These are phyloP conservation scores for Cladorrhinum samala DNA, from an alignment of 495 filamentous ascomycete species.

Conservation along the genomic window DNA sequence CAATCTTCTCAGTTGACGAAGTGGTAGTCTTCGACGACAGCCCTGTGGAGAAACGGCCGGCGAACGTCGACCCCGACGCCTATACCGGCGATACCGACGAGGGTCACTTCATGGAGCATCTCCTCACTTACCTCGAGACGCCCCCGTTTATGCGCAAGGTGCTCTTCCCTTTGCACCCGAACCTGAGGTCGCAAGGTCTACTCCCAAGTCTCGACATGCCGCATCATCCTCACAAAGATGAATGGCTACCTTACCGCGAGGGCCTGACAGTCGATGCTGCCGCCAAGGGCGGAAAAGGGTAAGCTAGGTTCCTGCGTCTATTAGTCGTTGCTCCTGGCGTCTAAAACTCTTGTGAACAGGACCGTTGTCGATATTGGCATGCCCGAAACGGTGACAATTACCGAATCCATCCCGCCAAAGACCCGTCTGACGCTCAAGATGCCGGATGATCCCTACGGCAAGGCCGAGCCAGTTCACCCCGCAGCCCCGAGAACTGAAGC, in stretches of 20 bases:
- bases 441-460: constrained; percentile 30
- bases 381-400: constrained; percentile 45
- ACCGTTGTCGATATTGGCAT: constrained; percentile 59
- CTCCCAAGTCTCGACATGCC: constrained; percentile 71
- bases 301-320: background rate
- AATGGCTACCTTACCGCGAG: constrained; percentile 66
- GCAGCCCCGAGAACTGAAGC: constrained; percentile 55
- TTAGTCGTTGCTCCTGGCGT: background rate
- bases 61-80: constrained; percentile 37
- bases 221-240: constrained; percentile 59
- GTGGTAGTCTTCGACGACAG: constrained; percentile 67
- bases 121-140: constrained; percentile 68
- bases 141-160: constrained; percentile 64
- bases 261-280: constrained; percentile 49
- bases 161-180: constrained; percentile 66
- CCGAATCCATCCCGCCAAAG: constrained; percentile 47
- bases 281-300: constrained; percentile 34
- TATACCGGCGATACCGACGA: constrained; percentile 63
- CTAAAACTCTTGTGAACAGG: constrained; percentile 13
- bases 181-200: constrained; percentile 56
- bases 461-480: constrained; percentile 52
- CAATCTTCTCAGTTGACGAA: constrained; percentile 75
- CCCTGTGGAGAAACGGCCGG: constrained; percentile 30
- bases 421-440: constrained; percentile 64
- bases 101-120: constrained; percentile 62